Evolutionary conservation across 345 rosid genomes (phyloP), one percentile per base, ranked within the genome.

Genomic region (Euphorbia peplus): DNA sequence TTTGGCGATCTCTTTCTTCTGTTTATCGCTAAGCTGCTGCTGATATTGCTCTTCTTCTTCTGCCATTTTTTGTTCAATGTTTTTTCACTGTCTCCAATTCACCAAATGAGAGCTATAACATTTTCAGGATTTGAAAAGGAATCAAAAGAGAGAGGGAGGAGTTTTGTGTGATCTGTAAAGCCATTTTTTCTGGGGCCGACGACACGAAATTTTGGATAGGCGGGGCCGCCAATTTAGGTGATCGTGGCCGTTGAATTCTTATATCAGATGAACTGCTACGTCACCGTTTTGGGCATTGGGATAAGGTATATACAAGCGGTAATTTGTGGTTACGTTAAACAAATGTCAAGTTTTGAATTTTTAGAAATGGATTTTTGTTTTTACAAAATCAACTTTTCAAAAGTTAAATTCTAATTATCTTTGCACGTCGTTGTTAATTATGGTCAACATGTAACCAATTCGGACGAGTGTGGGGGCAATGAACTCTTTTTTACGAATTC

Each of bases 1-100:
- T 80, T 88, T 95, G 7, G 99, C 97, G 84, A 95, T 95, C 79
- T 95, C 98, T 79, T 81, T 90, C 87, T 88, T 95, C 73, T 90
- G 98, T 46, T 86, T 79, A 65, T 74, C 73, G 82, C 79, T 88
- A 24, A 88, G 82, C 68, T 88, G 95, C 12, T 59, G 72, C 64
- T 64, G n/a, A n/a, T n/a, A n/a, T n/a, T n/a, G 73, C 35, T 80
- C 85, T 68, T 82, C 90, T 15, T 78, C 90, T 16, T 80, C 97
- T 70, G 87, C 95, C 89, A 86, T 85, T n/a, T n/a, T n/a, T n/a
- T 12, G 47, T 51, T 39, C 30, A 10, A 32, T 32, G 21, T 37
- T 61, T 30, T 70, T 67, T 58, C 60, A 22, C 51, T 25, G 1
- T 58, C 54, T 79, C 56, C 50, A 51, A 70, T 29, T 8, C 37